phyloP scores from a whole-genome alignment of 441 rosid species.

The Geranium incanum region DNA sequence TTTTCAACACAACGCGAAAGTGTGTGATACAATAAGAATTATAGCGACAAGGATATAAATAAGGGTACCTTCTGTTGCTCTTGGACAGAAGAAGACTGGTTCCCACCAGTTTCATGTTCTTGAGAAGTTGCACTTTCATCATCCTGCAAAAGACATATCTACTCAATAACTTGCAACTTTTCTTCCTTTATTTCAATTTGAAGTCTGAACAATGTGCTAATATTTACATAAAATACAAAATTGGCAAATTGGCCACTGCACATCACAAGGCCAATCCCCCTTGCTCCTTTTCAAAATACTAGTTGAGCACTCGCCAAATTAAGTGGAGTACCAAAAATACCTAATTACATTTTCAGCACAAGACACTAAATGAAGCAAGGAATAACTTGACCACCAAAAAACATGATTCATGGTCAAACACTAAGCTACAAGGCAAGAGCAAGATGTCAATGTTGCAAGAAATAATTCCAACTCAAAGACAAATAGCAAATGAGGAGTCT shows the following conservation, averaged over 20 bases:
- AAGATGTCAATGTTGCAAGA: no score
- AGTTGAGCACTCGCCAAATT: not conserved
- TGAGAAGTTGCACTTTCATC: slow-evolving; percentile 38
- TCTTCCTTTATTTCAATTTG: no score
- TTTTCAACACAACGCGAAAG: not conserved
- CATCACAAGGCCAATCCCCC: no score
- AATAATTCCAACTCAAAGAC: no score
- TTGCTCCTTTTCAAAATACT: no score
- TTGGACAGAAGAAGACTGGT: slow-evolving; percentile 31
- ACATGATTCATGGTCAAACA: not conserved
- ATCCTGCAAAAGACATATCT: slow-evolving; percentile 32
- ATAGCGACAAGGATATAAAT: not conserved
- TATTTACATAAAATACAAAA: no score
- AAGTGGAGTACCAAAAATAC: slow-evolving; percentile 1
- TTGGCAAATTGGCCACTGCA: no score
- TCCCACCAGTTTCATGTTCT: slow-evolving; percentile 41
- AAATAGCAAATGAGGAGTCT: no score
- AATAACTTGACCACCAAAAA: not conserved
- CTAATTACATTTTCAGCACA: not conserved
- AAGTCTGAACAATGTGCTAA: not conserved
- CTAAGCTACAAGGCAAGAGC: no score
- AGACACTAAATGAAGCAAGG: not conserved
- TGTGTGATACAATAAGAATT: not conserved
- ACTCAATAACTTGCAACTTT: not conserved
- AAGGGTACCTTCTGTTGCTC: slow-evolving; percentile 45